phyloP scores from a whole-genome alignment of 2,329 filamentous ascomycete species.

The Fusarium dimerum region DNA sequence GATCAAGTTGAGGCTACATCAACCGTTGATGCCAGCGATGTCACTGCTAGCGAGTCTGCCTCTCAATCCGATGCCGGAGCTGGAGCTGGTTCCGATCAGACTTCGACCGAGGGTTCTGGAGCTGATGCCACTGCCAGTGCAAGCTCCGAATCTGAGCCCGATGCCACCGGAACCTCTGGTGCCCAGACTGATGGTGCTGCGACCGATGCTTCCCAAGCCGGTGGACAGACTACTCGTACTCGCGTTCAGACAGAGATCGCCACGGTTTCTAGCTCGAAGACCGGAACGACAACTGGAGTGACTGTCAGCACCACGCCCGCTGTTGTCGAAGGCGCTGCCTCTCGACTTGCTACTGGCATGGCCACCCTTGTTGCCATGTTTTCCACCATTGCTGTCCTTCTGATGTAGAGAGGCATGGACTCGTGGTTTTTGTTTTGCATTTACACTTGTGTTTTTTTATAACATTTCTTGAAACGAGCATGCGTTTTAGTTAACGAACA shows the following conservation, averaged over 20 bases:
- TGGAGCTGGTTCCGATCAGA: slow-evolving; percentile 2
- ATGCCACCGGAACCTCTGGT: slow-evolving; percentile 9
- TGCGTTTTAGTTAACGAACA: not conserved
- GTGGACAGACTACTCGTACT: slow-evolving; percentile 2
- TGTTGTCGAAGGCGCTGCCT: slow-evolving; percentile 20
- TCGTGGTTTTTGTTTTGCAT: slow-evolving; percentile 1
- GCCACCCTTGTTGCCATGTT: slow-evolving; percentile 20
- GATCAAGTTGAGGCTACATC: slow-evolving; percentile 18
- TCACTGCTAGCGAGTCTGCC: slow-evolving; percentile 18
- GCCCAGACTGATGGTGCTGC: not conserved
- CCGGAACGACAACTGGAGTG: slow-evolving; percentile 18
- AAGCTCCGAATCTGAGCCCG: not conserved
- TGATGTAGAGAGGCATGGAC: slow-evolving; percentile 20
- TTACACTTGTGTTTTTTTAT: no score
- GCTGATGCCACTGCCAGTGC: slow-evolving; percentile 13
- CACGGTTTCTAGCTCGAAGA: slow-evolving; percentile 18
- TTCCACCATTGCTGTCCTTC: slow-evolving; percentile 20
- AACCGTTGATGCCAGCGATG: slow-evolving; percentile 19
- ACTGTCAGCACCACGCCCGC: slow-evolving; percentile 14
- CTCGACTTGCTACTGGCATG: slow-evolving; percentile 18
- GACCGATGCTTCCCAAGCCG: slow-evolving; percentile 1
- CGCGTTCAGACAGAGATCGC: not conserved
- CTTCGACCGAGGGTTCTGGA: not conserved
- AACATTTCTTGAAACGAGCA: slow-evolving; percentile 23
- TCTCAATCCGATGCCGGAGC: slow-evolving; percentile 9